Conservation (phyloP, 1,139 yeast species). For the Kodamaea ohmeri region DNA sequence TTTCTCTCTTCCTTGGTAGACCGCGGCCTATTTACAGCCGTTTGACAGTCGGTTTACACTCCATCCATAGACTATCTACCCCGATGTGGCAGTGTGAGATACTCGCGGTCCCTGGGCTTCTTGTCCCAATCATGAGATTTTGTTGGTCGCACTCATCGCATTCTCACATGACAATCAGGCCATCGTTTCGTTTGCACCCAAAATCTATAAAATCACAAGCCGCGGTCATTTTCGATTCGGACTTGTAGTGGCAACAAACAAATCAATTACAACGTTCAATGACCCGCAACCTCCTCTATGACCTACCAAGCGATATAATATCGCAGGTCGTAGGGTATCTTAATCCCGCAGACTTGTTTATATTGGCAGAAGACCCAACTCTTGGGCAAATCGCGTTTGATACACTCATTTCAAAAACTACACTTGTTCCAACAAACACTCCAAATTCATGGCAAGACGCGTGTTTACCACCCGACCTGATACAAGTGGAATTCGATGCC, state of each 20-base stretch:
- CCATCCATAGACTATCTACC: too few relatives aligned
- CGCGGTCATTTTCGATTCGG: background rate
- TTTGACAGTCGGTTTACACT: too few relatives aligned
- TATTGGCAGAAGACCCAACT: constrained; percentile 1
- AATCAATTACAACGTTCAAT: background rate
- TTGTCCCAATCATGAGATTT: too few relatives aligned
- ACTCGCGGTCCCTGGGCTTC: too few relatives aligned
- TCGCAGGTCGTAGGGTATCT: background rate
- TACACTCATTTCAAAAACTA: background rate
- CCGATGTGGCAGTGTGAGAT: too few relatives aligned
- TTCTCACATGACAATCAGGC: background rate
- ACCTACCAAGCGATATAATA: constrained; percentile 2
- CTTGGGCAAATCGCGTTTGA: constrained; percentile 2
- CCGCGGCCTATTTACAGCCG: too few relatives aligned
- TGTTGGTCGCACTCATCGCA: too few relatives aligned
- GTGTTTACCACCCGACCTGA: too few relatives aligned
- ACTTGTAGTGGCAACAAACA: constrained; percentile 1
- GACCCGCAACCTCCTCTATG: background rate
- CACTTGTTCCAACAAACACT: too few relatives aligned
- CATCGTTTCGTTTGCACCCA: background rate
- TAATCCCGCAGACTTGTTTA: background rate
- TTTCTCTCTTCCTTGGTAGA: too few relatives aligned
- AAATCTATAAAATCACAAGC: background rate
- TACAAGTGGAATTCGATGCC: background rate
- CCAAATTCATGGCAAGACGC: too few relatives aligned